Evolutionary conservation across 2,329 filamentous ascomycete species (phyloP).

Genomic region (Xylariaceae sp.): DNA sequence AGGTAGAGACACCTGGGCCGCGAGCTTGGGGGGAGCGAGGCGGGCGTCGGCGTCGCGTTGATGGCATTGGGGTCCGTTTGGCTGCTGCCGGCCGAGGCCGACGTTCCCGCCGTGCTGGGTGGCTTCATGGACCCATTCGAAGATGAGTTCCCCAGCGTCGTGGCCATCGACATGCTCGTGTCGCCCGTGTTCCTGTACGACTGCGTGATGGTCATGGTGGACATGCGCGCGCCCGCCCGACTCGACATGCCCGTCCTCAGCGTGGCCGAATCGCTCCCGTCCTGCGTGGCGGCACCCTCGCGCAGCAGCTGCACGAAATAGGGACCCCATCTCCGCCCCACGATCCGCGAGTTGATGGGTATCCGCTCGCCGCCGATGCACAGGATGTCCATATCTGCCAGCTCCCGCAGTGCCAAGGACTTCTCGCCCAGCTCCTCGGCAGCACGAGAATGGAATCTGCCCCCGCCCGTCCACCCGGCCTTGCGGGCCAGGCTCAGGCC

Average conservation of each 20-base stretch:
- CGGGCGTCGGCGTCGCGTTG: constrained; percentile 50
- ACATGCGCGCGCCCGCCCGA: constrained; percentile 61
- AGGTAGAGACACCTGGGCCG: constrained; percentile 85
- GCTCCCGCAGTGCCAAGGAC: constrained; percentile 70
- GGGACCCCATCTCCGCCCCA: constrained; percentile 84
- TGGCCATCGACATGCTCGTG: constrained; percentile 38
- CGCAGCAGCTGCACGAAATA: constrained; percentile 90
- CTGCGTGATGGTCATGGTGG: constrained; percentile 77
- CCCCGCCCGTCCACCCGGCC: constrained; percentile 61
- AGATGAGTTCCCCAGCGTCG: constrained; percentile 27
- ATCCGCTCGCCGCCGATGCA: constrained; percentile 87
- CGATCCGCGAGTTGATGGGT: constrained; percentile 83
- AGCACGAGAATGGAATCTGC: constrained; percentile 65
- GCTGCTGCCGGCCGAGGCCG: constrained; percentile 31
- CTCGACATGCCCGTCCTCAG: constrained; percentile 56
- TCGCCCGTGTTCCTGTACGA: constrained; percentile 46
- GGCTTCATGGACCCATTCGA: constrained; percentile 33
- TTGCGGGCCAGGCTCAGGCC: constrained; percentile 51
- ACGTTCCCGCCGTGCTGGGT: constrained; percentile 37
- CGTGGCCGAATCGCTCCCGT: constrained; percentile 68
- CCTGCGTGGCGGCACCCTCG: constrained; percentile 66
- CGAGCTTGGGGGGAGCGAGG: constrained; percentile 50
- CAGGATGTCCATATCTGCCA: constrained; percentile 94
- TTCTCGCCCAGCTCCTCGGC: constrained; percentile 82
- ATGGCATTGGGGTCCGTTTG: constrained; percentile 38